Percentiles rank a stretch among this genome's conserved stretches.
These are phyloP conservation scores for Dryas alaskensis DNA, from an alignment of 306 rosid genomes.

Conservation along the genomic window DNA sequence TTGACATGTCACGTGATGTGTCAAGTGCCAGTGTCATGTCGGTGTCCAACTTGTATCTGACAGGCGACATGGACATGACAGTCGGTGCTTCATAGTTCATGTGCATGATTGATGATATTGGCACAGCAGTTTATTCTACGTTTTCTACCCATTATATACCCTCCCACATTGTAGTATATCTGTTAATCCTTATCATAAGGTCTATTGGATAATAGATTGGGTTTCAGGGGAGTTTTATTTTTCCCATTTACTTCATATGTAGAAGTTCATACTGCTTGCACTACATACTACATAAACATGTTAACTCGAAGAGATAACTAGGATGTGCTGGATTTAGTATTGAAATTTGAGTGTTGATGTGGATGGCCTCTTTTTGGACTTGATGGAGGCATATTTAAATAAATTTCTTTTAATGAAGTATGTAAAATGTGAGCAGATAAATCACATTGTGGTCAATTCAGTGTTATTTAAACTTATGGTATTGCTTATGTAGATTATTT, in stretches of 20 bases:
- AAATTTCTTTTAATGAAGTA: not conserved
- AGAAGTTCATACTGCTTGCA: slow-evolving; percentile 4
- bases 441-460: not conserved
- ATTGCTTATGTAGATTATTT: not conserved
- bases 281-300: not conserved
- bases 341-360: not conserved
- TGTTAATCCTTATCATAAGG: not conserved
- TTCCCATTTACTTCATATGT: not conserved
- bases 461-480: not conserved
- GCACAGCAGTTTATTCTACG: not conserved
- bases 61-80: too few relatives aligned
- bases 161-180: not conserved
- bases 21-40: not conserved
- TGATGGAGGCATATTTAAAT: too few relatives aligned
- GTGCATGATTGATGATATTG: not conserved
- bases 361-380: too few relatives aligned
- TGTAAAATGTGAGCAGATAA: not conserved
- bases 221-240: not conserved
- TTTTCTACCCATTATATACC: not conserved
- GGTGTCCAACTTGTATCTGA: not conserved
- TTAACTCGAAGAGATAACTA: not conserved
- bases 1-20: not conserved
- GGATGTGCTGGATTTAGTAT: slow-evolving; percentile 1
- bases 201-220: not conserved
- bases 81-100: not conserved